Conservation (phyloP, 1,284 basidiomycete species). For the Apiotrichum porosum region DNA sequence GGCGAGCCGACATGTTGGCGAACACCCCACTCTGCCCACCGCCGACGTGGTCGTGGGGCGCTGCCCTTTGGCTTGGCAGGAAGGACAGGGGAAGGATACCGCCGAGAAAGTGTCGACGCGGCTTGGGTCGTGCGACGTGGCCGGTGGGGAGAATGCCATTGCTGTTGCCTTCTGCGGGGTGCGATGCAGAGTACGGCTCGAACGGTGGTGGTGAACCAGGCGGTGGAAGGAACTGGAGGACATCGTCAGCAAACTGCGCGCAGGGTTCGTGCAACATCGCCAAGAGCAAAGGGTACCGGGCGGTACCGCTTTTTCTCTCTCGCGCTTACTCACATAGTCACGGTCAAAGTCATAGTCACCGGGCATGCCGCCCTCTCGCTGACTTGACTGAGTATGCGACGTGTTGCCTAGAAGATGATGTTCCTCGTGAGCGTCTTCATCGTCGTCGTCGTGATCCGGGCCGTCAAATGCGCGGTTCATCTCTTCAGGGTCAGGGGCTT, state of each 20-base stretch:
- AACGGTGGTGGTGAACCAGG: conserved; percentile 74
- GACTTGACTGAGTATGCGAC: not conserved
- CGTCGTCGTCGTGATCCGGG: conserved; percentile 30
- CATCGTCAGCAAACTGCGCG: not conserved
- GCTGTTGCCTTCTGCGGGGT: conserved; percentile 66
- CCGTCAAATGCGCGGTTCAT: conserved; percentile 49
- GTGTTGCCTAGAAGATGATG: conserved; percentile 8
- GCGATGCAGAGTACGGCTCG: conserved; percentile 58
- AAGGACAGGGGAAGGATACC: conserved; percentile 71
- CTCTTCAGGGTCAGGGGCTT: conserved; percentile 42
- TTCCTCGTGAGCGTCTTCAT: conserved; percentile 23
- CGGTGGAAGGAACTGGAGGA: conserved; percentile 53
- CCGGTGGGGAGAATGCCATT: conserved; percentile 67
- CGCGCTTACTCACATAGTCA: conserved; percentile 63
- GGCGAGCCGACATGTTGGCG: conserved; percentile 89
- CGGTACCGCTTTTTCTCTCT: no score
- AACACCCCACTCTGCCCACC: conserved; percentile 92
- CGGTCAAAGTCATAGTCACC: conserved; percentile 75
- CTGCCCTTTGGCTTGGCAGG: conserved; percentile 50
- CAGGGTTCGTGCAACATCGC: no score
- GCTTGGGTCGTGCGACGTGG: conserved; percentile 51
- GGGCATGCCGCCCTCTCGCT: conserved; percentile 28
- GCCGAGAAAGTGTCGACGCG: conserved; percentile 61
- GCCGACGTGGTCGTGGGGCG: conserved; percentile 46
- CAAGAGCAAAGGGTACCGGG: no score